Base-by-base conservation (phyloP, 306 rosid species). In the Clitoria ternatea region DNA sequence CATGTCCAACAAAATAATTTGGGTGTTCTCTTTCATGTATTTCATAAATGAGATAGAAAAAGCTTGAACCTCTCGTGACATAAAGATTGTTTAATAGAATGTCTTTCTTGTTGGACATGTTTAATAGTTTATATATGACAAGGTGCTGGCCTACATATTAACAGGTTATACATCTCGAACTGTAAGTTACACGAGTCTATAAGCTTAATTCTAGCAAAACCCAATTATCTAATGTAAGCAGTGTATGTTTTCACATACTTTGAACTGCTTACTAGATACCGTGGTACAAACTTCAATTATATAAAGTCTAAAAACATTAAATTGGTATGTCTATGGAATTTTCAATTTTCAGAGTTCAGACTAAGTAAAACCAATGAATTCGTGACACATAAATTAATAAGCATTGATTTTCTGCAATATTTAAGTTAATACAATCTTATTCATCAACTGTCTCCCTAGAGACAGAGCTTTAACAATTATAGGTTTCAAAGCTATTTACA, bases 21-120 rank as follows among this genome's bases (percentile, higher is more conserved):
- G 39, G 52, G 12, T 67, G n/a, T 22, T 70, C 61, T 32, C 23
- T 13, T 79, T 72, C 69, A 69, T 47, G 69, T 66, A 47, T 78
- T 43, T 32, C 36, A 48, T 69, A 40, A 62, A 30, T 22, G 30
- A 53, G 60, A 72, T 69, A 19, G 39, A 68, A 36, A 67, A 50
- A 72, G 69, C 67, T 5, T 15, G 23, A 35, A 37, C 48, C 43
- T 40, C 35, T 24, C 17, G 49, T 80, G 19, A 19, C 37, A 66
- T 23, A 54, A 32, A 66, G 29, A 9, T 42, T 47, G 68, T 77
- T 35, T 65, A 61, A 24, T 45, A 52, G 62, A 19, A 39, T 68
- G 26, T 12, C 62, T 78, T 74, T 84, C 88, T 82, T 89, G 53
- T 80, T n/a, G n/a, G n/a, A n/a, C n/a, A n/a, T n/a, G n/a, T n/a